phyloP scores from a whole-genome alignment of 805 yeast species.

The Candida sithepensis region DNA sequence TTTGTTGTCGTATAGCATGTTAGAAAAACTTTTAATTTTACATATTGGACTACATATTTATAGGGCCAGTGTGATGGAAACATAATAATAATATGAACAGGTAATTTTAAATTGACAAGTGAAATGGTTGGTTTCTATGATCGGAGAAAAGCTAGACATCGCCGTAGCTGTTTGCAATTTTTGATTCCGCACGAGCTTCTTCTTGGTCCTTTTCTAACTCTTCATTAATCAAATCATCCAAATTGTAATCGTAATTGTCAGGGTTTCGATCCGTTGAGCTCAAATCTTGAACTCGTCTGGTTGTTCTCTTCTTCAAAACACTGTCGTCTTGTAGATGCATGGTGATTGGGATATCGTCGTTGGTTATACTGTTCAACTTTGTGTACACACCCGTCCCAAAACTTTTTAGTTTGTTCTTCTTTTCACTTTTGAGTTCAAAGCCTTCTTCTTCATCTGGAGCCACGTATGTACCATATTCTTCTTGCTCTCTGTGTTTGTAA shows the following conservation, averaged over 20 bases:
- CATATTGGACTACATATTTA: not conserved
- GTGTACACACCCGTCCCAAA: slow-evolving; percentile 23
- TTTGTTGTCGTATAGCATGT: not conserved
- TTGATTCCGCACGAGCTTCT: slow-evolving; percentile 4
- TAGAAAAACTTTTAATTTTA: not conserved
- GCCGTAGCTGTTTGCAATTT: not conserved
- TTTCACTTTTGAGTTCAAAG: slow-evolving; percentile 2
- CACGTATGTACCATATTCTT: slow-evolving; percentile 19
- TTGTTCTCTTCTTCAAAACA: slow-evolving; percentile 18
- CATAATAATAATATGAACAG: not conserved
- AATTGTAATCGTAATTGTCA: slow-evolving; percentile 42
- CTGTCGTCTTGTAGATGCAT: slow-evolving; percentile 20
- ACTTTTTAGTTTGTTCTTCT: slow-evolving; percentile 7
- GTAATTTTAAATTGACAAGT: not conserved
- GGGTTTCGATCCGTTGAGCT: slow-evolving; percentile 32
- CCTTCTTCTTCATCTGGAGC: slow-evolving; percentile 30
- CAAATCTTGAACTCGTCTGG: not conserved
- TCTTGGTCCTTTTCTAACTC: slow-evolving; percentile 26
- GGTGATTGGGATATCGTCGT: slow-evolving; percentile 29
- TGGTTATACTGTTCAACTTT: slow-evolving; percentile 22
- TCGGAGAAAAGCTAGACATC: slow-evolving; percentile 2
- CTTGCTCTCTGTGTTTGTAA: not conserved
- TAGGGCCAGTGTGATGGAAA: not conserved
- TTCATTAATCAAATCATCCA: slow-evolving; percentile 42
- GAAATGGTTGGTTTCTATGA: not conserved